Evolutionary conservation across 2,329 filamentous ascomycete species (phyloP).

Genomic region (Aspergillus quadrilineatus): DNA sequence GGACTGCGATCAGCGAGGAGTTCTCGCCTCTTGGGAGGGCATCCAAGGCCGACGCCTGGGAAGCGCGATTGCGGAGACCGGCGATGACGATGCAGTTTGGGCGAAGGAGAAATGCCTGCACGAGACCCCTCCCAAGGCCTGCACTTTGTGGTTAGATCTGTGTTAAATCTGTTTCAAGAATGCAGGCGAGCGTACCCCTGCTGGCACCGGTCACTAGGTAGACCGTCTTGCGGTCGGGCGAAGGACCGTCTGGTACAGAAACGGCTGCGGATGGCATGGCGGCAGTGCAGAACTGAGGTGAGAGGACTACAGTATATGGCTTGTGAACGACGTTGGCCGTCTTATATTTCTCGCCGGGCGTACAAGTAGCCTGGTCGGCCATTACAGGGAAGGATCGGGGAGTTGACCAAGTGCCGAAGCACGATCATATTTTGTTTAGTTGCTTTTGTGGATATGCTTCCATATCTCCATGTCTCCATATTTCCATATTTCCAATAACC

Average conservation of each 20-base stretch:
- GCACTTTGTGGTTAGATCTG: neutral
- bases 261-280: neutral
- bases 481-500: too few species aligned
- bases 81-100: conserved; percentile 1
- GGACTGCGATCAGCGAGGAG: neutral
- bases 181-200: neutral
- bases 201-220: conserved; percentile 6
- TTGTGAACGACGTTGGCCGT: too few species aligned
- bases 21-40: neutral
- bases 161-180: too few species aligned
- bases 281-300: neutral
- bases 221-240: neutral
- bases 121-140: conserved; percentile 2
- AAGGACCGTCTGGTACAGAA: too few species aligned
- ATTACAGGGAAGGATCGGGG: neutral
- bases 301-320: neutral
- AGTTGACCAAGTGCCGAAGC: neutral
- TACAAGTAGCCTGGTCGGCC: neutral
- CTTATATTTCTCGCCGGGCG: neutral
- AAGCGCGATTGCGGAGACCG: neutral
- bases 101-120: neutral
- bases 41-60: neutral
- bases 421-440: neutral
- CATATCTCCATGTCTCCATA: neutral
- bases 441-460: neutral